These are phyloP conservation scores for Raffaelea arxii DNA, from an alignment of 2,329 filamentous ascomycete genomes.

Conservation along the genomic window DNA sequence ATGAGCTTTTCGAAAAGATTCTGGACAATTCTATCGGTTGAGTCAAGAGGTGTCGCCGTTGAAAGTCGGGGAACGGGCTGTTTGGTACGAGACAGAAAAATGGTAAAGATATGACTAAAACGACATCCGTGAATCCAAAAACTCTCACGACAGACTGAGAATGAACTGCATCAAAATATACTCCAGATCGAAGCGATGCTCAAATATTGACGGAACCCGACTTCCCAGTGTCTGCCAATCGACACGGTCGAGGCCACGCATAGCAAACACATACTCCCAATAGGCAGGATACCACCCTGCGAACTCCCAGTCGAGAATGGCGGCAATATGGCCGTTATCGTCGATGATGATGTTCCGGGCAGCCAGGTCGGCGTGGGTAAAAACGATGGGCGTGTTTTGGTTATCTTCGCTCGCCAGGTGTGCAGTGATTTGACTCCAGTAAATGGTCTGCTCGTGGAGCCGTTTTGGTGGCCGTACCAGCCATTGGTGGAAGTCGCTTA, in stretches of 20 bases:
- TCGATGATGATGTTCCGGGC: conserved; percentile 33
- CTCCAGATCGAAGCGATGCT: conserved; percentile 2
- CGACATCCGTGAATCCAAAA: background rate
- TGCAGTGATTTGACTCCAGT: conserved; percentile 16
- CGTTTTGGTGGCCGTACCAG: conserved; percentile 14
- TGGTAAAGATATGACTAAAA: background rate
- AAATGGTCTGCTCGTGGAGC: conserved; percentile 9
- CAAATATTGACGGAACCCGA: conserved; percentile 6
- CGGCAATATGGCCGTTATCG: conserved; percentile 28
- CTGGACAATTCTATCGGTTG: background rate
- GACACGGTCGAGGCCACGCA: conserved; percentile 5
- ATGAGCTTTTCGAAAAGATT: background rate
- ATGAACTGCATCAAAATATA: conserved; percentile 1
- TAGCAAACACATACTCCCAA: conserved; percentile 23
- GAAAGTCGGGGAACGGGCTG: background rate
- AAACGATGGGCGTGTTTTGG: conserved; percentile 19
- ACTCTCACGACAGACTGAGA: background rate
- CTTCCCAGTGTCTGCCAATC: conserved; percentile 6
- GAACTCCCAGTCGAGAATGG: conserved; percentile 38
- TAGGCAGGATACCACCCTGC: conserved; percentile 35
- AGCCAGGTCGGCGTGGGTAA: conserved; percentile 34
- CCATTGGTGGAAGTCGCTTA: conserved; percentile 15
- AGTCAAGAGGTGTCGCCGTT: background rate
- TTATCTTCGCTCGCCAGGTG: conserved; percentile 10
- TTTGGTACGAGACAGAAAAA: background rate